Percentiles rank a stretch among this genome's conserved stretches.
phyloP scores from a whole-genome alignment of 1,284 basidiomycete species.

The Meripilus lineatus region DNA sequence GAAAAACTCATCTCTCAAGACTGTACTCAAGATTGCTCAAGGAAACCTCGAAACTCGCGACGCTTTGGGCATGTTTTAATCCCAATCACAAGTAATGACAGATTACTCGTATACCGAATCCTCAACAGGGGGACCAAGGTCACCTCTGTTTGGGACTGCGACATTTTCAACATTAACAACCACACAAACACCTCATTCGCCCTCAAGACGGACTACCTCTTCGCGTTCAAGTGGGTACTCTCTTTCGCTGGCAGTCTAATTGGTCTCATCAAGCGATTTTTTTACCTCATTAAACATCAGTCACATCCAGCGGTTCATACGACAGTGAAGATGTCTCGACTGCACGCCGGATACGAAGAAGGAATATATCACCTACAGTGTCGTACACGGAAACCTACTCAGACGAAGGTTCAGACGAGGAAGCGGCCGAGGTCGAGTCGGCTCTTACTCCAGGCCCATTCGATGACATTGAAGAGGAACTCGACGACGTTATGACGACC shows the following conservation, averaged over 20 bases:
- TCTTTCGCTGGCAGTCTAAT: not conserved
- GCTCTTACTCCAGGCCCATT: too few relatives aligned
- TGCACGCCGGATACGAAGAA: constrained; percentile 34
- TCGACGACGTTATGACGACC: constrained; percentile 40
- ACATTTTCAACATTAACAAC: constrained; percentile 43
- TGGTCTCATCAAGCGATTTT: too few relatives aligned
- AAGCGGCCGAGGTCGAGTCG: constrained; percentile 59
- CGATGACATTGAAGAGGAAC: constrained; percentile 60
- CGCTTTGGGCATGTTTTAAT: too few relatives aligned
- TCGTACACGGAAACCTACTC: constrained; percentile 32
- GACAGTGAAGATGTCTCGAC: constrained; percentile 36
- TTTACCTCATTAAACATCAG: too few relatives aligned
- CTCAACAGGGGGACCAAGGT: constrained; percentile 35
- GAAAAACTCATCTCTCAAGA: not conserved
- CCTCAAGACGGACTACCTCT: constrained; percentile 36
- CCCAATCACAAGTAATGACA: constrained; percentile 16
- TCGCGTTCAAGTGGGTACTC: constrained; percentile 20
- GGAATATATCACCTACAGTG: constrained; percentile 35
- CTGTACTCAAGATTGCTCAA: not conserved
- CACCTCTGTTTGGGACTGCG: constrained; percentile 44
- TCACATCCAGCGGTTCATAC: too few relatives aligned
- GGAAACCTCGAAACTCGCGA: not conserved
- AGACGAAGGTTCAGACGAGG: constrained; percentile 41
- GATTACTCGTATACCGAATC: constrained; percentile 23
- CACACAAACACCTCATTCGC: constrained; percentile 38